Conservation (phyloP, 495 filamentous ascomycete genomes). For the Neurospora sp. region DNA sequence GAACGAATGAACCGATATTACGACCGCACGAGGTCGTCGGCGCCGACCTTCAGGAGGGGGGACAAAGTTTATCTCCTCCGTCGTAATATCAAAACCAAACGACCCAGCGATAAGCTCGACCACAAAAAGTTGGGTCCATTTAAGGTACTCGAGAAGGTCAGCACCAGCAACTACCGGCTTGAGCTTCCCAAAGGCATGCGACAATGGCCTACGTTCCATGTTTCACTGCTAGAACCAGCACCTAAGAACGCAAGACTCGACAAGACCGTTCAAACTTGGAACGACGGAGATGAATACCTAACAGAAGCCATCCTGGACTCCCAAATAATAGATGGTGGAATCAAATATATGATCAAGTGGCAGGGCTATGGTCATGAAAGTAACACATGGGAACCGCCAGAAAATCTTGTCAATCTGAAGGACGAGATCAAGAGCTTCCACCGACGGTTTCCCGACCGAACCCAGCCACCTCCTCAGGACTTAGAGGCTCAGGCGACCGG, state of each 20-base stretch:
- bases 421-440: background rate
- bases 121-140: constrained; percentile 20
- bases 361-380: too few relatives aligned
- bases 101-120: constrained; percentile 24
- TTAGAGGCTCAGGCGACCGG: background rate
- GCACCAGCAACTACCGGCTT: too few relatives aligned
- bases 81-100: constrained; percentile 23
- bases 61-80: constrained; percentile 24
- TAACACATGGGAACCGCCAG: too few relatives aligned
- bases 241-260: background rate
- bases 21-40: constrained; percentile 11
- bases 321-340: too few relatives aligned
- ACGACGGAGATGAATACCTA: too few relatives aligned
- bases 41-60: constrained; percentile 15
- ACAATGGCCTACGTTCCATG: too few relatives aligned
- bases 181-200: too few relatives aligned
- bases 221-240: too few relatives aligned
- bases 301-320: too few relatives aligned
- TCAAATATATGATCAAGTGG: too few relatives aligned
- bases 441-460: background rate
- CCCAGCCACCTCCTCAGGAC: background rate
- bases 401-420: background rate
- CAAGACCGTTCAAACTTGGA: background rate
- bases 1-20: constrained; percentile 9
- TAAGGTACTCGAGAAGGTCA: background rate